Conservation (phyloP, 2,329 filamentous ascomycete genomes). For the Penicillium vulpinum region DNA sequence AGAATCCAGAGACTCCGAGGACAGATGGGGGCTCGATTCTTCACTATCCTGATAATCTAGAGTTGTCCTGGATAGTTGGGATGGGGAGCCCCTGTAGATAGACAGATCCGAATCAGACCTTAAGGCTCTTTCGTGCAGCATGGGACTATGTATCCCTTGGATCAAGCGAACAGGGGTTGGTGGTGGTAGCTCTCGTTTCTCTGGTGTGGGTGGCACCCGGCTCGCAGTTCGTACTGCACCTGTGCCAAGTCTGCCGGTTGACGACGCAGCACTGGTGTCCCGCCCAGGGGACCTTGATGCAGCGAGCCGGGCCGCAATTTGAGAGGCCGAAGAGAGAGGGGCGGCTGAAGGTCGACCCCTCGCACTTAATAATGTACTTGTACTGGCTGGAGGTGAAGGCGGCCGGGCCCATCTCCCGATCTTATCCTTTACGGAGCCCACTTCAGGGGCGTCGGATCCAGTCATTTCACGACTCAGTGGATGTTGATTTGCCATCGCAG, state of each 20-base stretch:
- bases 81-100: constrained; percentile 7
- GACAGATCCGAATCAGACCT: constrained; percentile 9
- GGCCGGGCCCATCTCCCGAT: constrained; percentile 36
- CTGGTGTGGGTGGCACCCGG: constrained; percentile 14
- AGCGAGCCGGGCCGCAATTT: constrained; percentile 40
- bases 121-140: constrained; percentile 16
- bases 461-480: constrained; percentile 13
- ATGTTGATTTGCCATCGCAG: constrained; percentile 22
- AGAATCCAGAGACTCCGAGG: constrained; percentile 14
- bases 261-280: constrained; percentile 13
- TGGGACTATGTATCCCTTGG: not conserved
- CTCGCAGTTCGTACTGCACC: constrained; percentile 21
- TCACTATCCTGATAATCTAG: constrained; percentile 9
- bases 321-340: constrained; percentile 25
- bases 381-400: constrained; percentile 13
- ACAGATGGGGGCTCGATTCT: constrained; percentile 15
- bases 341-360: constrained; percentile 15
- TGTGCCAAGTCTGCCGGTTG: constrained; percentile 18
- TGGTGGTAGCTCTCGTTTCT: constrained; percentile 22
- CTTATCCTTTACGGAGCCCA: constrained; percentile 41
- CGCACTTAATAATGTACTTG: no score
- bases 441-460: constrained; percentile 30
- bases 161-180: constrained; percentile 27
- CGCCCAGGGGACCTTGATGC: constrained; percentile 30
- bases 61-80: constrained; percentile 10